These are phyloP conservation scores for Rhizopogon vulgaris DNA, from an alignment of 768 basidiomycete species.

Conservation along the genomic window DNA sequence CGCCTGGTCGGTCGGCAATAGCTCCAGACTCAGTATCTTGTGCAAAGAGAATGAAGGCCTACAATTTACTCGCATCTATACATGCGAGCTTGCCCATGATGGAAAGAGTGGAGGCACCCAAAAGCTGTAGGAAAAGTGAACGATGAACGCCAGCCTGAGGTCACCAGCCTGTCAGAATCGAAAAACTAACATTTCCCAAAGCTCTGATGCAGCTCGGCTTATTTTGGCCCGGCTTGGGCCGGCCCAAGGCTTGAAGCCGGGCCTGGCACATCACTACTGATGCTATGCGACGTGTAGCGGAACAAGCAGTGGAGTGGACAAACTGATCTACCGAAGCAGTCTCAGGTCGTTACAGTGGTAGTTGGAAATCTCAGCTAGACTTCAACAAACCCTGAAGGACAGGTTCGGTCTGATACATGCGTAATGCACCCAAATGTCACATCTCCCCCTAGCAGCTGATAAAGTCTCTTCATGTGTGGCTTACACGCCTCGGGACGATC, in stretches of 20 bases:
- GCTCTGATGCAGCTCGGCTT: too few relatives aligned
- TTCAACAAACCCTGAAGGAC: not conserved
- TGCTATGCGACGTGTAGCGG: too few relatives aligned
- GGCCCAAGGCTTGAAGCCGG: too few relatives aligned
- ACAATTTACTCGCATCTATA: slow-evolving; percentile 81
- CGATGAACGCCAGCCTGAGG: too few relatives aligned
- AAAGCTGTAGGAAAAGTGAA: slow-evolving; percentile 59
- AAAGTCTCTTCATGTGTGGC: not conserved
- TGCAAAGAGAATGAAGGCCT: slow-evolving; percentile 79
- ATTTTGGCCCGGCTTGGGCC: too few relatives aligned
- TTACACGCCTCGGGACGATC: not conserved
- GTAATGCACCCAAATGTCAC: not conserved
- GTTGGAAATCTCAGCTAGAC: too few relatives aligned
- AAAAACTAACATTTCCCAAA: too few relatives aligned
- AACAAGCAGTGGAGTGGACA: too few relatives aligned
- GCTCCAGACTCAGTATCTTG: slow-evolving; percentile 90
- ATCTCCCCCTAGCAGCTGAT: not conserved
- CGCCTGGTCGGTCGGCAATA: slow-evolving; percentile 88
- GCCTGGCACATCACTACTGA: too few relatives aligned
- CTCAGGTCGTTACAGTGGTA: too few relatives aligned
- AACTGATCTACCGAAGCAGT: too few relatives aligned
- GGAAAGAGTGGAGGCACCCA: slow-evolving; percentile 91
- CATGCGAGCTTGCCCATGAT: slow-evolving; percentile 79
- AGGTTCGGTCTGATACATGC: not conserved
- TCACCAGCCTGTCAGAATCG: too few relatives aligned